A percentile compares a stretch with the other conserved stretches of the same genome.
Evolutionary conservation across 441 rosid species (phyloP).

Genomic region (Pelargonium fulgidum): DNA sequence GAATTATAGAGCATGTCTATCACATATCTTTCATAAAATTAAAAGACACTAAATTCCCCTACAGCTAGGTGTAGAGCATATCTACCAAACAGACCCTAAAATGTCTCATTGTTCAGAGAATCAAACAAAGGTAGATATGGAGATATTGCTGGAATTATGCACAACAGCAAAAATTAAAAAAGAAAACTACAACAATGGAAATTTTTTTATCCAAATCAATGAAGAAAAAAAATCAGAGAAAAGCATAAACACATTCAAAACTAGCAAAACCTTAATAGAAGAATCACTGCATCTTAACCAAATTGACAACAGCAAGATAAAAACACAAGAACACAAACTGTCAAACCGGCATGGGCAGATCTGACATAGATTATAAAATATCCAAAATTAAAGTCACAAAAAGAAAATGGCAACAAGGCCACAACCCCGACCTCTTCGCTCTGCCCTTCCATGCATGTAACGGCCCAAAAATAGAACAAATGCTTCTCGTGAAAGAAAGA

Average conservation of each 20-base stretch:
- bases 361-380: neutral
- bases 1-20: too few relatives aligned
- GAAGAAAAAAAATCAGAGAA: neutral
- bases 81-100: too few relatives aligned
- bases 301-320: neutral
- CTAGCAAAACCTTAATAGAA: neutral
- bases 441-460: neutral
- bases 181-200: neutral
- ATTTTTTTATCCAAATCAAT: neutral
- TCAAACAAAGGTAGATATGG: too few relatives aligned
- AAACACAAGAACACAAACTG: neutral
- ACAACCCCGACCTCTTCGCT: neutral
- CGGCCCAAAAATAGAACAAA: neutral
- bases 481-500: neutral
- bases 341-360: neutral
- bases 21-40: too few relatives aligned
- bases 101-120: too few relatives aligned
- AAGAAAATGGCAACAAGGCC: neutral
- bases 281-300: neutral
- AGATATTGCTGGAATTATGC: too few relatives aligned
- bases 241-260: neutral
- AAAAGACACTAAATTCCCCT: too few relatives aligned
- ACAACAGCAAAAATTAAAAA: neutral
- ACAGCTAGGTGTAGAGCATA: too few relatives aligned
- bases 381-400: neutral